Evolutionary conservation across 1,139 yeast species (phyloP).

Genomic region (Zygoascus meyerae): DNA sequence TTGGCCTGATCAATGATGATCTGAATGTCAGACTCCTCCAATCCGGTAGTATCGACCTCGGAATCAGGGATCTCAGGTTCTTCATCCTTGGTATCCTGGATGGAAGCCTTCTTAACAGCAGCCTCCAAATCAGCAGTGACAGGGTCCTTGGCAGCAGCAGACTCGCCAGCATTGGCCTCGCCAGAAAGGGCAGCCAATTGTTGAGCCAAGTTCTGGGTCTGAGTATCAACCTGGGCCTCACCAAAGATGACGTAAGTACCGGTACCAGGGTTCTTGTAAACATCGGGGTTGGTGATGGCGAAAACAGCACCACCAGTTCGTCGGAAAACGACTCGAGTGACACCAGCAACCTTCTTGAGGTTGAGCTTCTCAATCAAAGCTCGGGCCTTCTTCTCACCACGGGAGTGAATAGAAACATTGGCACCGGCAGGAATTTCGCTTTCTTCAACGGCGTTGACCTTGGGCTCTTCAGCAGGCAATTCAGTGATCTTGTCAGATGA

Average conservation of each 20-base stretch:
- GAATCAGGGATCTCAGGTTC: conserved; percentile 40
- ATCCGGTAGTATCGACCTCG: conserved; percentile 71
- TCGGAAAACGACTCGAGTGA: conserved; percentile 93
- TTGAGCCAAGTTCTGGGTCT: conserved; percentile 31
- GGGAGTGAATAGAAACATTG: conserved; percentile 75
- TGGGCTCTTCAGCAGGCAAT: conserved; percentile 28
- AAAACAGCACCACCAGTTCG: conserved; percentile 89
- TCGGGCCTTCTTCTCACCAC: conserved; percentile 95
- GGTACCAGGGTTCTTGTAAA: conserved; percentile 80
- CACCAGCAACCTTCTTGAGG: conserved; percentile 87
- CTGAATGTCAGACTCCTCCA: conserved; percentile 71
- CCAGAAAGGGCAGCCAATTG: conserved; percentile 30
- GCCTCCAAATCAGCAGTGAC: conserved; percentile 90
- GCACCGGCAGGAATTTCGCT: conserved; percentile 51
- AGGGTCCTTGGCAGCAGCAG: conserved; percentile 49
- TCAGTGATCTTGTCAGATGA: conserved; percentile 29
- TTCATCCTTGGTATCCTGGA: conserved; percentile 22
- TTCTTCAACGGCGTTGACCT: conserved; percentile 28
- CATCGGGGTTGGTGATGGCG: conserved; percentile 94
- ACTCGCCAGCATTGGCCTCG: conserved; percentile 32
- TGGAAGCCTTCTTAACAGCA: conserved; percentile 50
- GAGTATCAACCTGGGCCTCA: conserved; percentile 92
- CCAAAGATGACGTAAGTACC: conserved; percentile 97
- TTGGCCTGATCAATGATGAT: conserved; percentile 86
- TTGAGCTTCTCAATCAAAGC: conserved; percentile 83